A percentile compares a stretch with the other conserved stretches of the same genome.
These are phyloP conservation scores for Penicillium frequentans DNA, from an alignment of 2,329 filamentous ascomycete genomes.

Conservation along the genomic window DNA sequence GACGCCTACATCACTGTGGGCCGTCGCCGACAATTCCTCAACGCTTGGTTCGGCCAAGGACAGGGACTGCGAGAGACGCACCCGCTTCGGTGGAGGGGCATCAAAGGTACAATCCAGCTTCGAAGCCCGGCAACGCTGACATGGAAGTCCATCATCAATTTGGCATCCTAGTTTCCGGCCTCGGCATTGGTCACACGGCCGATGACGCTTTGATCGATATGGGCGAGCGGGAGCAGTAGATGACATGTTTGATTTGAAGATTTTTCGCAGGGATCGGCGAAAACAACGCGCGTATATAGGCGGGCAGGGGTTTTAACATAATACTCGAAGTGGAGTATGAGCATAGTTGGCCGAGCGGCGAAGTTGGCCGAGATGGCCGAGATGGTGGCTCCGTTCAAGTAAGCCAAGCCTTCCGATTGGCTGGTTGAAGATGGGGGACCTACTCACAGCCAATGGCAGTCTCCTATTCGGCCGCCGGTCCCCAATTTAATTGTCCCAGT, in stretches of 20 bases:
- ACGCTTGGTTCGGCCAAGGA: constrained; percentile 8
- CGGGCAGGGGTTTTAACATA: background rate
- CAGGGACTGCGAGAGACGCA: constrained; percentile 12
- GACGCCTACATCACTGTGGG: background rate
- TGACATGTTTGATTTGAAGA: constrained; percentile 8
- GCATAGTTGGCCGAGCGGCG: background rate
- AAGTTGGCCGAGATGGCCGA: background rate
- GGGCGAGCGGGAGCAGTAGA: constrained; percentile 23
- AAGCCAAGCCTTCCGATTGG: background rate
- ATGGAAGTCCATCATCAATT: constrained; percentile 23
- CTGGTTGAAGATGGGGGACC: background rate
- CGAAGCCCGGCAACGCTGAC: constrained; percentile 27
- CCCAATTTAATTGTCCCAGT: no score
- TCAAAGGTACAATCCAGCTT: constrained; percentile 27
- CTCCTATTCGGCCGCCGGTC: background rate
- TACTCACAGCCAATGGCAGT: background rate
- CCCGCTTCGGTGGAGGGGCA: constrained; percentile 23
- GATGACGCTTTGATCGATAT: constrained; percentile 35
- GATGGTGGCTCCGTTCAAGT: background rate
- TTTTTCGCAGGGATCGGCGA: background rate
- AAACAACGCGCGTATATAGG: background rate
- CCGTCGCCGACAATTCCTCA: constrained; percentile 4
- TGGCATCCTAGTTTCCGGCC: constrained; percentile 33
- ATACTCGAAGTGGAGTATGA: background rate
- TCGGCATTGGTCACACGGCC: constrained; percentile 35